These are phyloP conservation scores for Cladosporium oxysporum DNA, from an alignment of 2,329 filamentous ascomycete genomes.

Conservation along the genomic window DNA sequence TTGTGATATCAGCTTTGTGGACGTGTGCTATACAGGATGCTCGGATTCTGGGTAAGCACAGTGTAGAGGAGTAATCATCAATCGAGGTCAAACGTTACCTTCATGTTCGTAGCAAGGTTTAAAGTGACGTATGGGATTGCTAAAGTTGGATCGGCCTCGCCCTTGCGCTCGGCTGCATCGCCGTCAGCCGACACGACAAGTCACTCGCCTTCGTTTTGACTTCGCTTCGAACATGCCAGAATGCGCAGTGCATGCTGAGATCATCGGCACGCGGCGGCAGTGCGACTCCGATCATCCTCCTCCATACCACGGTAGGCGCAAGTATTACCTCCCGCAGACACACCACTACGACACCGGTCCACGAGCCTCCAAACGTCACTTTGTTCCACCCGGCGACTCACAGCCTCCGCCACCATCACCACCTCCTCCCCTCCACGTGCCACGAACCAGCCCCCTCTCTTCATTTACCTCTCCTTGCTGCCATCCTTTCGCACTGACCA, in stretches of 20 bases:
- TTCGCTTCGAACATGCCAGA: slow-evolving; percentile 8
- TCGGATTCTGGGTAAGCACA: not conserved
- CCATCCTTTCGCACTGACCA: not conserved
- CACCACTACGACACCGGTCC: slow-evolving; percentile 2
- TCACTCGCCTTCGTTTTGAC: slow-evolving; percentile 14
- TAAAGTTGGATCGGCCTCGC: not conserved
- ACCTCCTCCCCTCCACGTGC: not conserved
- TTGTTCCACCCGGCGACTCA: slow-evolving; percentile 4
- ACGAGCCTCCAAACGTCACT: not conserved
- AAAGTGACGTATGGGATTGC: not conserved
- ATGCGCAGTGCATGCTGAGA: not conserved
- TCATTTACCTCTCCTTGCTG: not conserved
- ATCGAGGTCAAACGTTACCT: not conserved
- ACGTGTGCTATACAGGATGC: not conserved
- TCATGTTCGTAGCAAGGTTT: not conserved
- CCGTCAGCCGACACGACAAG: not conserved
- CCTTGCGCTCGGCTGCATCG: not conserved
- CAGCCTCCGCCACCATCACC: slow-evolving; percentile 9
- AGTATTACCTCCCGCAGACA: not conserved
- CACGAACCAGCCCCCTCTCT: slow-evolving; percentile 3
- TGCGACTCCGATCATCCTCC: slow-evolving; percentile 8
- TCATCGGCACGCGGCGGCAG: slow-evolving; percentile 8
- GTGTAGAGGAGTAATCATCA: not conserved
- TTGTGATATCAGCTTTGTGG: not conserved
- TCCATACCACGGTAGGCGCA: slow-evolving; percentile 8